Base-by-base conservation (phyloP, 345 rosid species). In the Rhodamnia argentea region DNA sequence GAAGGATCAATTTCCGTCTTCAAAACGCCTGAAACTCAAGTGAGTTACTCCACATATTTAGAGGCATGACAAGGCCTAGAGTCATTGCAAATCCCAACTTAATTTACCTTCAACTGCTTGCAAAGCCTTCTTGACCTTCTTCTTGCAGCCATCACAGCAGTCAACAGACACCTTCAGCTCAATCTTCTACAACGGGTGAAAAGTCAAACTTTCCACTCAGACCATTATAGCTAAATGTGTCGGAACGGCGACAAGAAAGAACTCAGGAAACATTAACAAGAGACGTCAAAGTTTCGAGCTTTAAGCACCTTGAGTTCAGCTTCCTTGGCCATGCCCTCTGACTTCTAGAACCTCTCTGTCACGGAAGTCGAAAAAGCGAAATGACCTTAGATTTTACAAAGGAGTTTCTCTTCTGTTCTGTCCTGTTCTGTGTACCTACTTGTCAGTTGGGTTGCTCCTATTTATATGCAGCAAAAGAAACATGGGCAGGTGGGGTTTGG, bases 91-190 rank as follows among this genome's bases (percentile, higher is more conserved):
- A 53, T 14, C 74, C 29, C 26, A 12, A 24, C 27, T 84, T 53
- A 10, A 51, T 84, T 90, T 90, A 93, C 95, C 95, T 91, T 93
- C 93, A 40, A 92, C 84, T 2, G 89, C 82, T 82, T 83, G 93
- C 59, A 93, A 84, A 6, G 84, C 86, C 91, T 92, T 93, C 88
- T 87, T 93, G 27, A 93, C 95, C 85, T 91, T 93, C 90, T 87
- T 92, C 90, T 92, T 93, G 92, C 95, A 93, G 32, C 94, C 95
- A 70, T 92, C 95, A 37, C 95, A 93, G 90, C 95, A 93, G 88
- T 88, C 89, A 26, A 92, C 91, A 52, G 90, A 86, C 16, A 92
- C 95, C 88, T 89, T 93, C 88, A 93, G 85, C 82, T 93, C 93
- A 82, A 91, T 89, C 92, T 91, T 92, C 95, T 93, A 93, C 74